Conservation (phyloP, 1,284 basidiomycete genomes). For the Cryptococcus wingfieldii region DNA sequence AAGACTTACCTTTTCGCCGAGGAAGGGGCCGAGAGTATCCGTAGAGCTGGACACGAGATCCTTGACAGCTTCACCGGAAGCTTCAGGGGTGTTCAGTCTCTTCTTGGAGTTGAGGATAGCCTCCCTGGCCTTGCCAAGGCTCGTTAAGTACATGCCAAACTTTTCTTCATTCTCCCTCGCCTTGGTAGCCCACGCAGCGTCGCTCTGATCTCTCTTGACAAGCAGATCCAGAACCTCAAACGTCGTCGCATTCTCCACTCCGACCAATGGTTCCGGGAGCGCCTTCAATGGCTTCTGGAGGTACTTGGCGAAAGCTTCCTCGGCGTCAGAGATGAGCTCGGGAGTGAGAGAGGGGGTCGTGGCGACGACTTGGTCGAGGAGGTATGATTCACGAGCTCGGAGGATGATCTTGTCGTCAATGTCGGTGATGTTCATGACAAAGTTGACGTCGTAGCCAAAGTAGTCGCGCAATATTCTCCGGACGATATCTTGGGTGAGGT, state of each 20-base stretch:
- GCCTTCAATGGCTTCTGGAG: slow-evolving; percentile 60
- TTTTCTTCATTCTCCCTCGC: slow-evolving; percentile 77
- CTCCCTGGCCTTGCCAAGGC: slow-evolving; percentile 57
- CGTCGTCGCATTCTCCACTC: slow-evolving; percentile 54
- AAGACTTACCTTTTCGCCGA: slow-evolving; percentile 66
- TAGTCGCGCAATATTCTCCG: slow-evolving; percentile 91
- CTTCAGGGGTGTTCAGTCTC: slow-evolving; percentile 46
- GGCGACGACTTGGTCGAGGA: slow-evolving; percentile 53
- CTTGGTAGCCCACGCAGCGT: slow-evolving; percentile 60
- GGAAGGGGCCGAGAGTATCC: slow-evolving; percentile 67
- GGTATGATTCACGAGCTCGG: slow-evolving; percentile 77
- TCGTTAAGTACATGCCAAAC: slow-evolving; percentile 77
- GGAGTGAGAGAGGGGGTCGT: slow-evolving; percentile 38
- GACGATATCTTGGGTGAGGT: slow-evolving; percentile 95
- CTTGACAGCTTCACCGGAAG: slow-evolving; percentile 54
- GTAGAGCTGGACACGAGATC: slow-evolving; percentile 66
- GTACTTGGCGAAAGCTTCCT: slow-evolving; percentile 52
- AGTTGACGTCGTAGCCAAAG: slow-evolving; percentile 95
- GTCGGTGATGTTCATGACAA: slow-evolving; percentile 99
- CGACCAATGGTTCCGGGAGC: slow-evolving; percentile 57
- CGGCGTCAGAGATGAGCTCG: slow-evolving; percentile 29
- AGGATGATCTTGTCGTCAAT: slow-evolving; percentile 99
- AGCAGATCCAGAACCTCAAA: slow-evolving; percentile 56
- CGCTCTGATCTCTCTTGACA: slow-evolving; percentile 53
- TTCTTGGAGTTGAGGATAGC: slow-evolving; percentile 38